Conservation (phyloP, 805 yeast species). For the Yarrowia sp. region DNA sequence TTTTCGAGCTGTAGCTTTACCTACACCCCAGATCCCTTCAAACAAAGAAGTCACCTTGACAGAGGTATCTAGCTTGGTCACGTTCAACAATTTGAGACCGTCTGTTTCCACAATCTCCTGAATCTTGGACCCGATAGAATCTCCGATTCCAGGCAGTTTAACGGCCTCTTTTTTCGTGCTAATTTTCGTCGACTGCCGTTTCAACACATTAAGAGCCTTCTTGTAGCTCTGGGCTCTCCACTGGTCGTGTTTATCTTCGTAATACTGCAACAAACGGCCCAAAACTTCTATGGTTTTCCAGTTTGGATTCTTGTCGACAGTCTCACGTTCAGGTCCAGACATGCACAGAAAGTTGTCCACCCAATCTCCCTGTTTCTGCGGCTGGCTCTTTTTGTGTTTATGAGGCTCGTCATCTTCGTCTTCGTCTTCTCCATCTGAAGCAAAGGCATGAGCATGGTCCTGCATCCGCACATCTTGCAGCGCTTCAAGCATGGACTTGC, state of each 20-base stretch:
- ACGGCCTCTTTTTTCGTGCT: slow-evolving; percentile 42
- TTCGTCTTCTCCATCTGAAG: neutral
- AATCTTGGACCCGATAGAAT: slow-evolving; percentile 44
- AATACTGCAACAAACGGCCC: slow-evolving; percentile 37
- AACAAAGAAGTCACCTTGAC: slow-evolving; percentile 38
- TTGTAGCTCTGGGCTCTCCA: slow-evolving; percentile 45
- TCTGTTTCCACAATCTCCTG: slow-evolving; percentile 47
- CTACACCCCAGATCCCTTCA: slow-evolving; percentile 50
- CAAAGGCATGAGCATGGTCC: slow-evolving; percentile 10
- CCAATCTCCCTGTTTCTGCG: slow-evolving; percentile 7
- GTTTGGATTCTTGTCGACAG: slow-evolving; percentile 33
- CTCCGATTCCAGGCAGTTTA: slow-evolving; percentile 44
- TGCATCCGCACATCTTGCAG: neutral
- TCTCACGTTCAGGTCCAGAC: neutral
- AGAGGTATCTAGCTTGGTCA: slow-evolving; percentile 30
- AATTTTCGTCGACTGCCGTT: slow-evolving; percentile 36
- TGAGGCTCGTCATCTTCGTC: neutral
- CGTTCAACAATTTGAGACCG: slow-evolving; percentile 31
- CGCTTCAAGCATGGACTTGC: slow-evolving; percentile 18
- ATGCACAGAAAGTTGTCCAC: slow-evolving; percentile 25
- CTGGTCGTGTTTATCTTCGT: slow-evolving; percentile 39
- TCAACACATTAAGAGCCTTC: slow-evolving; percentile 43
- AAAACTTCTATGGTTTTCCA: slow-evolving; percentile 37
- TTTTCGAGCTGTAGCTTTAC: slow-evolving; percentile 42
- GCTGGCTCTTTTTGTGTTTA: neutral